phyloP scores from a whole-genome alignment of 2,329 filamentous ascomycete species.

The Fusarium zealandicum region DNA sequence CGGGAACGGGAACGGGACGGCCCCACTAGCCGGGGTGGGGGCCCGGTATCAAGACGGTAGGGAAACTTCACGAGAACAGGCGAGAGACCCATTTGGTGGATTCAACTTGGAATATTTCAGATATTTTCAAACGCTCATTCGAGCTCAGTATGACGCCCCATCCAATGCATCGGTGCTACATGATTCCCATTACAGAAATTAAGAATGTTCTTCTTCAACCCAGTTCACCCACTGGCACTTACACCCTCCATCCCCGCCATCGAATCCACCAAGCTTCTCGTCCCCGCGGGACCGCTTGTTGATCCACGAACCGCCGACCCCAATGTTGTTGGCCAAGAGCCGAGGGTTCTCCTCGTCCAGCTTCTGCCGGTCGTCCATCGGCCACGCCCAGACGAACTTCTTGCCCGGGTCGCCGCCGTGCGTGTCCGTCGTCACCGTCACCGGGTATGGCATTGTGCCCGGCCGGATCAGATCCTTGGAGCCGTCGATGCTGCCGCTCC shows the following conservation, averaged over 20 bases:
- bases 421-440: conserved; percentile 67
- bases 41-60: neutral
- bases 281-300: conserved; percentile 58
- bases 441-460: conserved; percentile 69
- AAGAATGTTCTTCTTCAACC: conserved; percentile 31
- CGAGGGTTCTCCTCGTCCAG: conserved; percentile 54
- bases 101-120: neutral
- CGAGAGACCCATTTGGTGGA: neutral
- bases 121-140: neutral
- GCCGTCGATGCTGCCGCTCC: conserved; percentile 39
- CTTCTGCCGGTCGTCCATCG: conserved; percentile 55
- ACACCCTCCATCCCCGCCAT: conserved; percentile 70
- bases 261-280: conserved; percentile 62
- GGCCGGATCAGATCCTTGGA: conserved; percentile 51
- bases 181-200: conserved; percentile 25
- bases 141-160: conserved; percentile 14
- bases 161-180: conserved; percentile 28
- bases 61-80: neutral
- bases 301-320: conserved; percentile 58
- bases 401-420: conserved; percentile 63
- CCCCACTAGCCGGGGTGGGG: conserved; percentile 24
- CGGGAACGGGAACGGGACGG: conserved; percentile 15
- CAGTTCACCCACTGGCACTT: conserved; percentile 68
- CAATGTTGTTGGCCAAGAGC: conserved; percentile 58
- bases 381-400: conserved; percentile 64